Conservation (phyloP, 768 basidiomycete species). For the Collybia sordida region DNA sequence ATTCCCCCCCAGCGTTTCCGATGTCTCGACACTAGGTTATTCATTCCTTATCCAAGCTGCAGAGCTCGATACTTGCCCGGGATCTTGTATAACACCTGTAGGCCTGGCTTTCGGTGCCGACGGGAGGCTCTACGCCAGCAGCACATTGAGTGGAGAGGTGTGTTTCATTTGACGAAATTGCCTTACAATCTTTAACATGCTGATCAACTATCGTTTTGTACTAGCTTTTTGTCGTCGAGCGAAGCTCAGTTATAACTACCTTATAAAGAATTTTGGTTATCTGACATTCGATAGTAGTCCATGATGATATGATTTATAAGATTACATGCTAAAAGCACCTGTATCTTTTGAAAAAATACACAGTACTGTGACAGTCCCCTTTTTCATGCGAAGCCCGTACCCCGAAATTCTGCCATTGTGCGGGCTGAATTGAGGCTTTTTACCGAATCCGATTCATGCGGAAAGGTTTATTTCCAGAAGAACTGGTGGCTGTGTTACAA, state of each 20-base stretch:
- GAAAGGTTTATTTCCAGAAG: too few species aligned
- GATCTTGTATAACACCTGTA: constrained; percentile 43
- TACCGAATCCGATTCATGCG: too few species aligned
- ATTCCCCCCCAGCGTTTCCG: constrained; percentile 16
- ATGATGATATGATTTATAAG: too few species aligned
- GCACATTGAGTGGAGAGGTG: constrained; percentile 44
- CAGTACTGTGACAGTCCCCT: too few species aligned
- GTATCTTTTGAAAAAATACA: too few species aligned
- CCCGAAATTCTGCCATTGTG: too few species aligned
- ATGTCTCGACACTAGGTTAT: constrained; percentile 14
- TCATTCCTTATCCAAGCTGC: constrained; percentile 39
- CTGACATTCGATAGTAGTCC: too few species aligned
- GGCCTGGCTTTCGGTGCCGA: constrained; percentile 38
- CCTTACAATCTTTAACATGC: not conserved
- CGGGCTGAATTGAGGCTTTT: too few species aligned
- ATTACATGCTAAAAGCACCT: too few species aligned
- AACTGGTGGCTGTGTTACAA: too few species aligned
- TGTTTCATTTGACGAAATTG: constrained; percentile 1
- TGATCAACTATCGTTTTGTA: not conserved
- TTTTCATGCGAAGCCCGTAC: too few species aligned
- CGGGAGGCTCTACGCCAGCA: constrained; percentile 38
- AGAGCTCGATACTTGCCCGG: constrained; percentile 35
- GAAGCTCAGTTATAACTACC: not conserved
- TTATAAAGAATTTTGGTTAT: not conserved
- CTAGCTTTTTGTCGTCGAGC: constrained; percentile 11